phyloP scores from a whole-genome alignment of 2,329 filamentous ascomycete genomes.

The Talaromyces sp. region DNA sequence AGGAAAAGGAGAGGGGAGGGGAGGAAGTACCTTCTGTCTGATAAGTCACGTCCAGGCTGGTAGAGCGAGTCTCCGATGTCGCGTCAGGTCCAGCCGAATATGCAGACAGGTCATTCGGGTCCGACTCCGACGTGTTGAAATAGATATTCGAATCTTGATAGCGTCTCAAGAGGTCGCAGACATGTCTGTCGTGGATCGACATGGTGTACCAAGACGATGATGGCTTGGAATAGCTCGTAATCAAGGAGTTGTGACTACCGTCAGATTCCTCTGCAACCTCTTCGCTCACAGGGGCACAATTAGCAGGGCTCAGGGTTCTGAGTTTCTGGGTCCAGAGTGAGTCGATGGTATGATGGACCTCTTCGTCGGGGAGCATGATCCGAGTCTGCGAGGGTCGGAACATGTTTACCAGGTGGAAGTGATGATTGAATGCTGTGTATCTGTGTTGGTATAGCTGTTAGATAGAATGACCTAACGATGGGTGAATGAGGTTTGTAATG shows the following conservation, averaged over 20 bases:
- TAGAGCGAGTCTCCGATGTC: background rate
- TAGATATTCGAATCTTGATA: constrained; percentile 3
- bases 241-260: background rate
- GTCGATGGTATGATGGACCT: constrained; percentile 10
- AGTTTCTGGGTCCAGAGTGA: constrained; percentile 1
- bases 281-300: background rate
- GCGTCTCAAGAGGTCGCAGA: background rate
- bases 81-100: background rate
- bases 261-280: background rate
- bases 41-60: background rate
- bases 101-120: background rate
- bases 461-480: background rate
- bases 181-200: background rate
- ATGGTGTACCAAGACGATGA: background rate
- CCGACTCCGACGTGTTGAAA: background rate
- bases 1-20: too few species aligned
- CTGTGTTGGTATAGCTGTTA: background rate
- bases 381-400: constrained; percentile 9
- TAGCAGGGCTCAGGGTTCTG: background rate
- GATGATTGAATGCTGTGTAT: background rate
- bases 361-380: constrained; percentile 10
- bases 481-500: background rate
- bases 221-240: background rate
- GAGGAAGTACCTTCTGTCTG: background rate
- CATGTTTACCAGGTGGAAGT: constrained; percentile 3